phyloP scores from a whole-genome alignment of 805 yeast genomes.

The Saccharomycopsis synnaedendra region DNA sequence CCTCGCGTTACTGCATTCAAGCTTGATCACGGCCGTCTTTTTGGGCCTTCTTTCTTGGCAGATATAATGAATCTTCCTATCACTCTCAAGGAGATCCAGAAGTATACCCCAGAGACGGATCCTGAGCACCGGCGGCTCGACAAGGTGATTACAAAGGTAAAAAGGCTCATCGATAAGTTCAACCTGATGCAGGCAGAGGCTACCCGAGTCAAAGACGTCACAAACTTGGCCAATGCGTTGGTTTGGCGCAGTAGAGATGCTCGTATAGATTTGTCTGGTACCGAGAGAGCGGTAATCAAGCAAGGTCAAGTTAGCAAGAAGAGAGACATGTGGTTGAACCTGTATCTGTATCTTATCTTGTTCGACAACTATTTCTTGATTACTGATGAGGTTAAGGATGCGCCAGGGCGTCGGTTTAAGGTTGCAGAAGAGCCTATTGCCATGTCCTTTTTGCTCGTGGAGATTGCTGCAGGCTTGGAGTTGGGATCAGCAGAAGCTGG shows the following conservation, averaged over 20 bases:
- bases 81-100: constrained; percentile 47
- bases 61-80: constrained; percentile 49
- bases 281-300: constrained; percentile 42
- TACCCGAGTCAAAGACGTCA: constrained; percentile 44
- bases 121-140: constrained; percentile 41
- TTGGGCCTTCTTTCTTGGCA: constrained; percentile 44
- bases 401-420: constrained; percentile 24
- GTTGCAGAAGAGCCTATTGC: constrained; percentile 52
- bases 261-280: constrained; percentile 40
- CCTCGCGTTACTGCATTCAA: constrained; percentile 29
- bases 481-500: not conserved
- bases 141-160: constrained; percentile 44
- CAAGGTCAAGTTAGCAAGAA: constrained; percentile 50
- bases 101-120: constrained; percentile 34
- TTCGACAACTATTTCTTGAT: constrained; percentile 63
- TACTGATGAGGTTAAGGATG: constrained; percentile 42
- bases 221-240: constrained; percentile 40
- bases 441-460: constrained; percentile 43
- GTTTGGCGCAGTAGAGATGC: constrained; percentile 41
- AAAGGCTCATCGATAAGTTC: constrained; percentile 43
- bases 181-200: constrained; percentile 53
- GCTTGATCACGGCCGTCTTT: constrained; percentile 41
- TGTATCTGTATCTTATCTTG: constrained; percentile 42
- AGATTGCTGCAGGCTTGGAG: constrained; percentile 19
- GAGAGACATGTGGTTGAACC: constrained; percentile 54